Base-by-base conservation (phyloP, 768 basidiomycete genomes). In the Gymnopilus junonius region DNA sequence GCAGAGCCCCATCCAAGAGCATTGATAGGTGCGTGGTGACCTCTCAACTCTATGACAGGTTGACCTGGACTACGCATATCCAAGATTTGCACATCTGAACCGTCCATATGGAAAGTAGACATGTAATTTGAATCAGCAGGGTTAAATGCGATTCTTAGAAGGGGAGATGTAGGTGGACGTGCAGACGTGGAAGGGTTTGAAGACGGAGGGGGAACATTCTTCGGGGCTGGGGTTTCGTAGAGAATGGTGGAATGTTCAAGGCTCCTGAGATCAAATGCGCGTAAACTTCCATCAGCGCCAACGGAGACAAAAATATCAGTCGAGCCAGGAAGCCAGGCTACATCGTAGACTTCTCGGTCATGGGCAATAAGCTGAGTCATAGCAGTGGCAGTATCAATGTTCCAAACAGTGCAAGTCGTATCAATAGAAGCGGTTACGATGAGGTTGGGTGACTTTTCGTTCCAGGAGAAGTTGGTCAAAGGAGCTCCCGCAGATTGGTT, bases 341-440 rank as follows among this genome's bases (percentile, higher is more conserved):
- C 95, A 73, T 98, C 95, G 78, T 96, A 97, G 14, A 95, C 95
- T 78, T 96, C 92, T 50, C 93, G 88, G 81, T 98, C 95, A 76
- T 97, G 97, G 0, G 97, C 95, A 71, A 97, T 97, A 63, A 99
- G 87, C 75, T 99, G 97, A 2, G 97, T 99, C 73, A 99, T 87
- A 25, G 97, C 97, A 7, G 92, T 90, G 25, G 89, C 87, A 3
- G 94, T 94, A 70, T 97, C 92, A 73, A 99, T 93, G 76, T 99
- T 97, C 97, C 97, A 99, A 23, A 99, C 92, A 1, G 97, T 99
- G 74, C 97, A 99, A 14, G 96, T 97, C 55, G 97, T 99, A 73
- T 99, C 97, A 69, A 99, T 97, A 8, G 95, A 97, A 23, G 97
- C 96, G 6, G 97, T 99, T 37, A 99, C 97, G 69, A 99, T 90